Evolutionary conservation across 2,329 filamentous ascomycete species (phyloP), one percentile per base, ranked within the genome.

Genomic region (Penicillium sp.): DNA sequence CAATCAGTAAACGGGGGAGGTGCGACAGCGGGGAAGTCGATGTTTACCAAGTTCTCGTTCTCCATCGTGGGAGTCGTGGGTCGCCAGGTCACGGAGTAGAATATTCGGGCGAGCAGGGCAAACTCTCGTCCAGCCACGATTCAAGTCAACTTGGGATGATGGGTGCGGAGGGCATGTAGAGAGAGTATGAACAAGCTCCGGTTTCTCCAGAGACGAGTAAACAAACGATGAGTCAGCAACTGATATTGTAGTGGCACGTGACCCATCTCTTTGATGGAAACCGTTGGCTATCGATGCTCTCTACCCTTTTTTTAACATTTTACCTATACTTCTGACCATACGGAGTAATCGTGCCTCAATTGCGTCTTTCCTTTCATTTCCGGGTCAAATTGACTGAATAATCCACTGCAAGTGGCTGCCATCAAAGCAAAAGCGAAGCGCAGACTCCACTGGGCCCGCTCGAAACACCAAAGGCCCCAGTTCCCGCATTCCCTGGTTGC

Each of bases 171-270:
- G 39, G 41, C 41, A 40, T 27, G 42, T 7, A 26, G 28, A 42
- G 42, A 48, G 49, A 47, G 42, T 40, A 46, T 48, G 34, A 35
- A 23, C n/a, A 9, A 42, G 52, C 41, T 51, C 44, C 46, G 44
- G 63, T 66, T 65, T 60, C 60, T 58, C 55, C 46, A 66, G 63
- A 53, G 60, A 66, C 62, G 47, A 46, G 59, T 68, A 67, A 68
- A 67, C 60, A 68, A 66, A 61, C 45, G 60, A 43, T 67, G 61
- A 67, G 52, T 67, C 57, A 67, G 51, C 55, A 3, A 14, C 55
- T 42, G 0, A 0, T 18, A 1, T 41, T 6, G 2, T n/a, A n/a
- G n/a, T n/a, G n/a, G 32, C 42, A 28, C 18, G 31, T 22, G 9
- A 22, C 16, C 26, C n/a, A 22, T 4, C 6, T 20, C n/a, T 20